Base-by-base conservation (phyloP, 371 early-diverging fungal genomes). In the Parasitella parasitica region DNA sequence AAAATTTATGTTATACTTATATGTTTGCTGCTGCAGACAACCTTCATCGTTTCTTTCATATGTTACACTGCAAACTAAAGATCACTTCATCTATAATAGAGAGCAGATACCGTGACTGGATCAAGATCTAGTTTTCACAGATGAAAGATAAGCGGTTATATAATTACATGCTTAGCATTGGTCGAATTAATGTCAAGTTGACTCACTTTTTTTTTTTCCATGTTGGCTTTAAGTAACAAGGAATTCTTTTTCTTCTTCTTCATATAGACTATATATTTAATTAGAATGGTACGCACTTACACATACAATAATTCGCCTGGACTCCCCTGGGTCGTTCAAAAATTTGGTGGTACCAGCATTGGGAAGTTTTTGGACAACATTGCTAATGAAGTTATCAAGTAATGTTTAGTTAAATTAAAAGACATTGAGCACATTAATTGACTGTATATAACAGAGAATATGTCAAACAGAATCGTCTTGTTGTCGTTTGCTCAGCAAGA, bases 261-360 rank as follows among this genome's bases (percentile, higher is more conserved):
- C 57, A 43, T 56, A 50, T 59, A 49, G n/a, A n/a, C n/a, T 53
- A 51, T 38, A 26, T 18, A 20, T 28, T 16, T 28, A 30, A 39
- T 11, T 24, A 56, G 4, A 34, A 69, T 64, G 69, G 58, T 41
- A 28, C 63, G 60, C 53, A 34, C 61, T 32, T 65, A 30, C 27
- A 50, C 60, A 20, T 71, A 57, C 30, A 62, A 54, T 26, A 75
- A 77, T 26, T 55, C 52, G 0, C 61, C 79, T 22, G 63, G 64
- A 9, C 64, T 75, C 24, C 87, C 86, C 49, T 91, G 88, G 87
- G 67, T 89, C 30, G 92, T 93, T 28, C 89, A 91, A 70, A 94
- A 94, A 79, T 94, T 91, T 77, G 94, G 94, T 53, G 93, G 94
- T 32, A 94, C 94, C 37, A 91, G 91, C 67, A 84, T 94, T 36